phyloP scores from a whole-genome alignment of 306 rosid species.

The Acmispon strigosus region DNA sequence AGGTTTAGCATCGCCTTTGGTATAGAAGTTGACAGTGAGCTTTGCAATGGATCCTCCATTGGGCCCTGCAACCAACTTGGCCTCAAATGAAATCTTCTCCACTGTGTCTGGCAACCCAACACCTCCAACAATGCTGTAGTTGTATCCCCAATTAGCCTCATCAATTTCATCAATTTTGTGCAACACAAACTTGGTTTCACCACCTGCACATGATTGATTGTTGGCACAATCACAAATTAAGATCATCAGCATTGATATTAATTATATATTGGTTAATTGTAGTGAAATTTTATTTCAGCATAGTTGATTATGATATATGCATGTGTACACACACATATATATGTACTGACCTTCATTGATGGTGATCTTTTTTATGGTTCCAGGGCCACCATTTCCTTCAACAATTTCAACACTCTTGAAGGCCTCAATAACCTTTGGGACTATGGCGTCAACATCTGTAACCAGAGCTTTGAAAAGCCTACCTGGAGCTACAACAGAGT shows the following conservation, averaged over 20 bases:
- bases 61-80: background rate
- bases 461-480: conserved; percentile 30
- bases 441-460: conserved; percentile 16
- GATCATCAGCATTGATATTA: no score
- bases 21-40: background rate
- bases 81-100: conserved; percentile 19
- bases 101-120: conserved; percentile 2
- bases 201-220: no score
- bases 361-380: conserved; percentile 34
- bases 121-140: conserved; percentile 28
- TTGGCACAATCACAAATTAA: no score
- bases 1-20: conserved; percentile 18
- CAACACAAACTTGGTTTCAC: background rate
- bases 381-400: conserved; percentile 40
- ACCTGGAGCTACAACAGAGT: conserved; percentile 17
- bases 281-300: no score
- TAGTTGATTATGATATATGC: no score
- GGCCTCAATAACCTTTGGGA: conserved; percentile 15
- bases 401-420: conserved; percentile 19
- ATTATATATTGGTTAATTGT: no score
- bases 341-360: background rate
- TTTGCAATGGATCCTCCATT: conserved; percentile 30
- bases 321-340: no score
- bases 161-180: conserved; percentile 20
- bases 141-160: conserved; percentile 1